Base-by-base conservation (phyloP, 805 yeast genomes). In the Yarrowia deformans region DNA sequence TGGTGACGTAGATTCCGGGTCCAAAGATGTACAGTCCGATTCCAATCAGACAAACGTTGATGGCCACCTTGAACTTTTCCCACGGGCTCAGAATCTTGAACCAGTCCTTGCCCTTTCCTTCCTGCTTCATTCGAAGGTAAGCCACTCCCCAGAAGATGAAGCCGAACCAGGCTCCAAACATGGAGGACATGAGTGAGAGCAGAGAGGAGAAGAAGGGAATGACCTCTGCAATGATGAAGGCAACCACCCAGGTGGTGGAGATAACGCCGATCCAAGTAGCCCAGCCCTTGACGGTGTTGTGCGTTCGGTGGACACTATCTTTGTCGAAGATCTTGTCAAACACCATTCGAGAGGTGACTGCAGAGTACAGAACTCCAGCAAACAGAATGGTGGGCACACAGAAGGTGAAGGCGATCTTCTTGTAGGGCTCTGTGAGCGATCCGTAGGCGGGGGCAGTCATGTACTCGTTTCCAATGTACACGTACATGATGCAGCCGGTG, bases 151-250 rank as follows among this genome's bases (percentile, higher is more conserved):
- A 86, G 72, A 86, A 86, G 8, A 86, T 84, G 72, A 85, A 86
- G 0, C 89, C 89, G 72, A 86, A 87, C 87, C 88, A 87, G 75
- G 89, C 85, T 75, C 86, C 89, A 73, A 86, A 86, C 66, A 87
- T 77, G 1, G 90, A 85, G 14, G 86, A 83, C 88, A 86, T 85
- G 72, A 86, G 77, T 3, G 88, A 81, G 42, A 86, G 78, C 70
- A 86, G 76, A 72, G 86, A 89, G 35, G 85, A 81, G 76, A 86
- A 86, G 75, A 86, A 86, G n/a, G 90, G 90, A 72, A 86, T 85
- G 39, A 84, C 89, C 74, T 86, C 88, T 1, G 88, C 89, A 72
- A 86, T 79, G n/a, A 86, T 76, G 71, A 85, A 87, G 0, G 88
- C 88, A 6, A 82, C 37, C 14, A 82, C 74, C 89, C 89, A 86